These are phyloP conservation scores for Penicillium diatomitis DNA, from an alignment of 495 filamentous ascomycete genomes.

Conservation along the genomic window DNA sequence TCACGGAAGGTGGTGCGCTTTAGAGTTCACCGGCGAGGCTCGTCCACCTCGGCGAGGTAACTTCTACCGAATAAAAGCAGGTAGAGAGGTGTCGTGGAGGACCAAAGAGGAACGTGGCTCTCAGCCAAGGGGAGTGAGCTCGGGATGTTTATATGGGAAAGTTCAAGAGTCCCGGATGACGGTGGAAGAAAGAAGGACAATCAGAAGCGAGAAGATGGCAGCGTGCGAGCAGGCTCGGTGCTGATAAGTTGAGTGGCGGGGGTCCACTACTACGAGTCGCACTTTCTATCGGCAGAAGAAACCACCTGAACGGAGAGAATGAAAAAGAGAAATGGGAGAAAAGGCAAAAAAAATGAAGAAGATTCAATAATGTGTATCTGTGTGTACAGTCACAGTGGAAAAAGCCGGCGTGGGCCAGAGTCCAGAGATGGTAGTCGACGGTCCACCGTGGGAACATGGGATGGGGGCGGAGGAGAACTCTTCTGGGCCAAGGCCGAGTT, in stretches of 20 bases:
- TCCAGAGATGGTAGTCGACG: no score
- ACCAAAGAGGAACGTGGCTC: conserved; percentile 15
- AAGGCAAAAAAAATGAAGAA: conserved; percentile 3
- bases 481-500: no score
- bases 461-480: background rate
- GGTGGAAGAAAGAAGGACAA: conserved; percentile 7
- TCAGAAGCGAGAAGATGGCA: conserved; percentile 4
- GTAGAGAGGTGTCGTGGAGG: conserved; percentile 5
- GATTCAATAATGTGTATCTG: no score
- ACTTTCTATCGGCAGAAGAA: conserved; percentile 2
- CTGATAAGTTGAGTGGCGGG: conserved; percentile 23
- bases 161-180: background rate
- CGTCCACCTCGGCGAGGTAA: conserved; percentile 1
- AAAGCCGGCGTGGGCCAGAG: no score
- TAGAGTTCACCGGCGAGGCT: background rate
- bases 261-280: conserved; percentile 2
- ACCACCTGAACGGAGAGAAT: no score
- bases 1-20: background rate
- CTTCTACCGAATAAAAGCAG: background rate
- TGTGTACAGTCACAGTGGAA: no score
- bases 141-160: conserved; percentile 14
- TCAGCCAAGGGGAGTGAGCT: conserved; percentile 16
- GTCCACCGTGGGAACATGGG: no score
- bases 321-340: no score
- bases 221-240: conserved; percentile 16